Conservation (phyloP, 345 rosid genomes). For the Rhizophora apiculata region DNA sequence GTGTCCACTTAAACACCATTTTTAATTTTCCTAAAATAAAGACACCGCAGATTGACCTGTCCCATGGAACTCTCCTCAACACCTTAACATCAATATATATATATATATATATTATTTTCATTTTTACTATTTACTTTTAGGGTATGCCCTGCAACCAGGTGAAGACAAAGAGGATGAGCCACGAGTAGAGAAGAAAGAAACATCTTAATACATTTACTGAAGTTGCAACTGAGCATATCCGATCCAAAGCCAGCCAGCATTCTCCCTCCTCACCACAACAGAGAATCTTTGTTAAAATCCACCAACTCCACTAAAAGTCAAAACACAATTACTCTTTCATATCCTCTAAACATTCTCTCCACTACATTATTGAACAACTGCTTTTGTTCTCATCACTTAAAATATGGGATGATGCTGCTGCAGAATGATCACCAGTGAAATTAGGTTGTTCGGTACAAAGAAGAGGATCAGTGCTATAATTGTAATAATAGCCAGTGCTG, state of each 20-base stretch:
- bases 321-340: not conserved
- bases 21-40: no score
- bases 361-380: conserved; percentile 54
- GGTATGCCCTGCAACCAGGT: not conserved
- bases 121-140: not conserved
- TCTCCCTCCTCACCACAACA: not conserved
- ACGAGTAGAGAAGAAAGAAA: not conserved
- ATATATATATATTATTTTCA: no score
- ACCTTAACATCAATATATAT: no score
- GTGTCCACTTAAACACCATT: no score
- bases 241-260: not conserved
- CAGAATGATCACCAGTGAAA: conserved; percentile 28
- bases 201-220: conserved; percentile 12
- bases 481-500: conserved; percentile 57
- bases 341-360: not conserved
- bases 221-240: conserved; percentile 15
- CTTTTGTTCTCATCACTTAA: conserved; percentile 46
- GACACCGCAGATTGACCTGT: no score
- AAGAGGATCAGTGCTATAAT: conserved; percentile 36
- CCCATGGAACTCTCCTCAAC: not conserved
- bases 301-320: conserved; percentile 16
- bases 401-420: conserved; percentile 25
- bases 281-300: conserved; percentile 17
- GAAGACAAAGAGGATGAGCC: not conserved
- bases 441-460: conserved; percentile 34